Percentiles rank a stretch among this genome's conserved stretches.
These are phyloP conservation scores for Strobilomyces echinocephalus DNA, from an alignment of 768 basidiomycete genomes.

Conservation along the genomic window DNA sequence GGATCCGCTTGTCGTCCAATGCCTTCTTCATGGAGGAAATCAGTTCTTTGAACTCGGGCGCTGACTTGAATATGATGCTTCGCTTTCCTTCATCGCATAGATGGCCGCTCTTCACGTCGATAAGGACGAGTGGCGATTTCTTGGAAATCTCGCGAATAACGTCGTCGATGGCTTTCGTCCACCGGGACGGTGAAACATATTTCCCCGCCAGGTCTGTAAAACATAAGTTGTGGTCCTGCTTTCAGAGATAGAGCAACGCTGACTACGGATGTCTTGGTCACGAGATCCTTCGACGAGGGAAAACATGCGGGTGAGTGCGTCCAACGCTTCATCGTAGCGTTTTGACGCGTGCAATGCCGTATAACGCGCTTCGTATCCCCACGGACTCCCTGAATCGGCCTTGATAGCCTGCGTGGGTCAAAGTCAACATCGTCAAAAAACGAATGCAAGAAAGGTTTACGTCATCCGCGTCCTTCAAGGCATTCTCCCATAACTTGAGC, in stretches of 20 bases:
- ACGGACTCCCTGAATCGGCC: neutral
- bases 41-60: neutral
- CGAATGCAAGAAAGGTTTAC: neutral
- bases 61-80: neutral
- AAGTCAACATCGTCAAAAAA: neutral
- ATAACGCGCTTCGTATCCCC: no score
- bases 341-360: no score
- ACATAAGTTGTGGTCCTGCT: neutral
- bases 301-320: neutral
- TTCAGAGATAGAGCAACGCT: neutral
- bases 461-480: neutral
- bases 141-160: neutral
- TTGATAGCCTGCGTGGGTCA: neutral
- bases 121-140: neutral
- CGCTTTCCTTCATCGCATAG: neutral
- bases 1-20: neutral
- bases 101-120: neutral
- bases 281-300: no score
- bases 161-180: neutral
- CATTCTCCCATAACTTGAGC: neutral
- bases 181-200: no score
- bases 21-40: neutral
- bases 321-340: neutral
- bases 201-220: no score
- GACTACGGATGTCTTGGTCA: neutral